Percentiles rank a stretch among this genome's conserved stretches.
phyloP scores from a whole-genome alignment of 139 green algal genomes.

The Ostreobium quekettii region DNA sequence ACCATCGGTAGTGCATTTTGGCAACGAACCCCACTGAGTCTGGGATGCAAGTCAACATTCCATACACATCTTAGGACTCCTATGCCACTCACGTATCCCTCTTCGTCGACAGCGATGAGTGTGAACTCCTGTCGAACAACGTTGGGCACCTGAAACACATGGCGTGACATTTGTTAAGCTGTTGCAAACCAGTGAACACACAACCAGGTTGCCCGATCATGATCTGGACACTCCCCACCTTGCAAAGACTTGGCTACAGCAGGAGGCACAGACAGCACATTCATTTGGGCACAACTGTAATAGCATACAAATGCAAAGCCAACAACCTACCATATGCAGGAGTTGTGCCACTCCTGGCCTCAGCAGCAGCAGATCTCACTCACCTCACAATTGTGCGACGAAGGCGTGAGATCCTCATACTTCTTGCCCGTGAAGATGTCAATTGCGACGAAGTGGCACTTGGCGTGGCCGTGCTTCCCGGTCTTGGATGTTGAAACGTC shows the following conservation, averaged over 20 bases:
- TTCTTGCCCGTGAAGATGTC: conserved; percentile 99
- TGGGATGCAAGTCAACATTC: too few species aligned
- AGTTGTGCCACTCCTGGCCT: background rate
- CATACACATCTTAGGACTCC: too few species aligned
- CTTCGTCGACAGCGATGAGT: conserved; percentile 91
- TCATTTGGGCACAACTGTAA: too few species aligned
- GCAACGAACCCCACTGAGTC: too few species aligned
- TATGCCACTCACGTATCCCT: conserved; percentile 84
- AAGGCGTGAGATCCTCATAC: conserved; percentile 94
- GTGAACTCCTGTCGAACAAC: conserved; percentile 87
- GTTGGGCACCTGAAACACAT: conserved; percentile 77
- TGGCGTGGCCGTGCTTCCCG: conserved; percentile 99
- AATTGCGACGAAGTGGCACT: conserved; percentile 95
- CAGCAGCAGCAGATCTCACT: conserved; percentile 19
- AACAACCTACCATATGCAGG: too few species aligned
- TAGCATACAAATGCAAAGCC: too few species aligned
- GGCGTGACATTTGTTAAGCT: background rate
- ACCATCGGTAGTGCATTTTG: too few species aligned
- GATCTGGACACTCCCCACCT: too few species aligned
- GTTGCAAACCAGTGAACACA: too few species aligned
- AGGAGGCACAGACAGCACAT: conserved; percentile 1
- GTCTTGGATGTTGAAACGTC: conserved; percentile 99
- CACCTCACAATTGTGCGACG: conserved; percentile 95
- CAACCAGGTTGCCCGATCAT: too few species aligned
- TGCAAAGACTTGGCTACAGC: too few species aligned